phyloP scores from a whole-genome alignment of 2,329 filamentous ascomycete genomes.

The Calonectria crousiana region DNA sequence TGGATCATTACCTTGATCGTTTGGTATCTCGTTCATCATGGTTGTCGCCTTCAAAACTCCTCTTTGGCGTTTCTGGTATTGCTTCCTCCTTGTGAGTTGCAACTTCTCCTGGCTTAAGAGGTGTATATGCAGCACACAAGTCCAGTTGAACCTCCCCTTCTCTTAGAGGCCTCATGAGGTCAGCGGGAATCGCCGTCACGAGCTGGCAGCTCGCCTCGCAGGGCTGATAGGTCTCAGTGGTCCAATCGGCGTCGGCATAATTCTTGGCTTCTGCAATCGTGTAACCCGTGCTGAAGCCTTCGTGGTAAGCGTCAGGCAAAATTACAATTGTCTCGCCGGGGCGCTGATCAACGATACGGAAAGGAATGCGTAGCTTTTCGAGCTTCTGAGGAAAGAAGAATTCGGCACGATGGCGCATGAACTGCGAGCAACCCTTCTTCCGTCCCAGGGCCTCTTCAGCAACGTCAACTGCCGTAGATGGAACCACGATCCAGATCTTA shows the following conservation, averaged over 20 bases:
- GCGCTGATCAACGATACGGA: conserved; percentile 53
- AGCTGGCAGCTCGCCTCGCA: conserved; percentile 50
- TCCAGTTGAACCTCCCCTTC: conserved; percentile 50
- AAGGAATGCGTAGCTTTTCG: conserved; percentile 53
- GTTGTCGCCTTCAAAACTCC: conserved; percentile 28
- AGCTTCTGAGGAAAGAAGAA: conserved; percentile 56
- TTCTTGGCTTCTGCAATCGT: conserved; percentile 56
- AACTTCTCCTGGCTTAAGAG: neutral
- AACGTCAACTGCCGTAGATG: conserved; percentile 50
- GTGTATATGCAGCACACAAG: conserved; percentile 46
- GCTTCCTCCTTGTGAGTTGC: conserved; percentile 15
- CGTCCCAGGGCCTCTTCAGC: conserved; percentile 51
- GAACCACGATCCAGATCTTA: conserved; percentile 56
- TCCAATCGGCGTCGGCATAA: conserved; percentile 53
- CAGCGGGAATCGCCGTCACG: conserved; percentile 51
- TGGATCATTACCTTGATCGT: conserved; percentile 33
- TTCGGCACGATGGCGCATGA: conserved; percentile 56
- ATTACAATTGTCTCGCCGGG: conserved; percentile 56
- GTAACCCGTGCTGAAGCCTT: conserved; percentile 57
- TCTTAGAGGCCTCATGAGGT: conserved; percentile 47
- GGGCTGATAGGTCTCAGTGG: conserved; percentile 50
- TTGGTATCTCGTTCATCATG: conserved; percentile 31
- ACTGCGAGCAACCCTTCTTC: conserved; percentile 51
- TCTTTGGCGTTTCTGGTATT: conserved; percentile 29
- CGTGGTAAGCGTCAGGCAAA: conserved; percentile 55